Percentiles rank a stretch among this genome's conserved stretches.
Evolutionary conservation across 768 basidiomycete genomes (phyloP).

Genomic region (Royoungia palumana): DNA sequence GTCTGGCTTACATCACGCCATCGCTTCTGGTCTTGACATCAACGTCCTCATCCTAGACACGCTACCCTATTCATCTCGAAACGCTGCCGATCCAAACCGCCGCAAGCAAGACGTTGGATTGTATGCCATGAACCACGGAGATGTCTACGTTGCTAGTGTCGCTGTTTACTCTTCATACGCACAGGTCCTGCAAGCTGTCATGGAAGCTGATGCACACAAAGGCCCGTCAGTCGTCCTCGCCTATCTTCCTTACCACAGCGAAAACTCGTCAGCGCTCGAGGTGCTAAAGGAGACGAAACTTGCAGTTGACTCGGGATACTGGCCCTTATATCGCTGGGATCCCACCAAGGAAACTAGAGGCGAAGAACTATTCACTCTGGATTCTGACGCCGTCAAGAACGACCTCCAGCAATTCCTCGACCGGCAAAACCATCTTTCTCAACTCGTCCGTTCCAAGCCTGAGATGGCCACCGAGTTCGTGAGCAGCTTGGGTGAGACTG

Average conservation of each 20-base stretch:
- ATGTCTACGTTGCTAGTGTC: slow-evolving; percentile 92
- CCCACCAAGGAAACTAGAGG: slow-evolving; percentile 74
- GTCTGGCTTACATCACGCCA: slow-evolving; percentile 91
- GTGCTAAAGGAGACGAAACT: slow-evolving; percentile 97
- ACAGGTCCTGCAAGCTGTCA: slow-evolving; percentile 86
- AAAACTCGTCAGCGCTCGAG: slow-evolving; percentile 76
- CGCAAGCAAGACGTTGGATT: slow-evolving; percentile 95
- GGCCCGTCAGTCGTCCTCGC: slow-evolving; percentile 93
- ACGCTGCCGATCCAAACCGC: slow-evolving; percentile 62
- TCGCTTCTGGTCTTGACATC: slow-evolving; percentile 86
- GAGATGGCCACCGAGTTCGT: slow-evolving; percentile 80
- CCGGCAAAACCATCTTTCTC: slow-evolving; percentile 93
- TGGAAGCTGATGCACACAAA: slow-evolving; percentile 85
- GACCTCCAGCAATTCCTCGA: slow-evolving; percentile 93
- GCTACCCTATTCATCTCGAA: slow-evolving; percentile 79
- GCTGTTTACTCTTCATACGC: slow-evolving; percentile 96
- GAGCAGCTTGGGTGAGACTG: slow-evolving; percentile 75
- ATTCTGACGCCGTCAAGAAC: slow-evolving; percentile 91
- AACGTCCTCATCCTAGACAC: slow-evolving; percentile 97
- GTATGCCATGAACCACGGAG: slow-evolving; percentile 98
- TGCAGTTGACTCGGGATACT: slow-evolving; percentile 93
- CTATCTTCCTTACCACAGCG: slow-evolving; percentile 85
- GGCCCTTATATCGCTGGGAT: slow-evolving; percentile 98
- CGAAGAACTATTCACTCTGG: slow-evolving; percentile 85
- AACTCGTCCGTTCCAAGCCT: slow-evolving; percentile 80